Conservation (phyloP, 2,329 filamentous ascomycete genomes). For the Penicillium crustosum region DNA sequence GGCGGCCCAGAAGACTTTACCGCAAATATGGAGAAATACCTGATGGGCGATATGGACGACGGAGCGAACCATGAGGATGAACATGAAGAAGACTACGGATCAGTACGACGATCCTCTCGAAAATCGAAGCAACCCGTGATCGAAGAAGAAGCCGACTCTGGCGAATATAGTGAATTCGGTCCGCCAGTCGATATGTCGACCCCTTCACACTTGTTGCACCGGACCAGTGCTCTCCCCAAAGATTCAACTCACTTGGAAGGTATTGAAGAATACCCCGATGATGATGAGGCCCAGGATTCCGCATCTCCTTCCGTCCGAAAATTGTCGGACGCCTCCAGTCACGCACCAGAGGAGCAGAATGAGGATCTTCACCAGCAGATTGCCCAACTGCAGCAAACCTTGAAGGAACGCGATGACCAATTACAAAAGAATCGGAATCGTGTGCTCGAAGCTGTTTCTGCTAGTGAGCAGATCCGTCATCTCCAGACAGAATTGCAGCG, state of each 20-base stretch:
- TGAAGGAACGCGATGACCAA: slow-evolving; percentile 38
- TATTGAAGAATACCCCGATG: slow-evolving; percentile 38
- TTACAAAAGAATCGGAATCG: slow-evolving; percentile 33
- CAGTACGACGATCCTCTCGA: slow-evolving; percentile 19
- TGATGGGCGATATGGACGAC: slow-evolving; percentile 32
- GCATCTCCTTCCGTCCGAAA: slow-evolving; percentile 31
- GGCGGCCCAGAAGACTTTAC: slow-evolving; percentile 47
- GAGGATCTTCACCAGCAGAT: slow-evolving; percentile 34
- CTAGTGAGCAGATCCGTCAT: slow-evolving; percentile 40
- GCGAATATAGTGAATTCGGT: slow-evolving; percentile 44
- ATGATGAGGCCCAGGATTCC: slow-evolving; percentile 21
- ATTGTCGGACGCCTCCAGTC: slow-evolving; percentile 20
- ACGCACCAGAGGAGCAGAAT: slow-evolving; percentile 18
- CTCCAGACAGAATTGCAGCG: slow-evolving; percentile 40
- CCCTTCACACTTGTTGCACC: slow-evolving; percentile 41
- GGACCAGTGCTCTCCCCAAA: slow-evolving; percentile 26
- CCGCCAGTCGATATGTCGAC: slow-evolving; percentile 47
- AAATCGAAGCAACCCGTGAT: slow-evolving; percentile 27
- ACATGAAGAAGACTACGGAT: slow-evolving; percentile 7
- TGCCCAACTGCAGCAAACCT: slow-evolving; percentile 31
- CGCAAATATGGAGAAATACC: slow-evolving; percentile 42
- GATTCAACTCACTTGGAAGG: slow-evolving; percentile 39
- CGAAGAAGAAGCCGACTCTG: slow-evolving; percentile 34
- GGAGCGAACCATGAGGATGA: slow-evolving; percentile 17
- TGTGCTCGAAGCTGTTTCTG: slow-evolving; percentile 38